A percentile compares a stretch with the other conserved stretches of the same genome.
These are phyloP conservation scores for Vitis rotundifolia DNA, from an alignment of 164 flowering plant genomes.

Conservation along the genomic window DNA sequence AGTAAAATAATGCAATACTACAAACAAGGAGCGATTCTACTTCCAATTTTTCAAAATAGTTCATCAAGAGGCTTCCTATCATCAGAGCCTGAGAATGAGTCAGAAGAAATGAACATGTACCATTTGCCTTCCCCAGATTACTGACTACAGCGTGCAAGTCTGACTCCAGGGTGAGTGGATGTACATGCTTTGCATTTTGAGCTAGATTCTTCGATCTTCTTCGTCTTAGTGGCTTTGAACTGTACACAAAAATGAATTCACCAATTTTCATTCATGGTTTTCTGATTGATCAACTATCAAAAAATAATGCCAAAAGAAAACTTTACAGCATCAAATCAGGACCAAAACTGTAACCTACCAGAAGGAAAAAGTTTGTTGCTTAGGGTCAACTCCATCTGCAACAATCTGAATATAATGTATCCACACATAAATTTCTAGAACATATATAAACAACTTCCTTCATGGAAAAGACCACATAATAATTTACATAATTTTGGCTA, in stretches of 20 bases:
- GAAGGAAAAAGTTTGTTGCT: slow-evolving; percentile 62
- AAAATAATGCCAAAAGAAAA: neutral
- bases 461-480: neutral
- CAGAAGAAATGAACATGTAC: slow-evolving; percentile 27
- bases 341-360: slow-evolving; percentile 41
- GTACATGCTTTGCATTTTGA: slow-evolving; percentile 48
- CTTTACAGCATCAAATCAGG: neutral
- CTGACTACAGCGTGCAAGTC: slow-evolving; percentile 32
- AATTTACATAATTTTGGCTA: neutral
- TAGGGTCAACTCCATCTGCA: slow-evolving; percentile 73
- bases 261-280: slow-evolving; percentile 1
- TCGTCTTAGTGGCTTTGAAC: slow-evolving; percentile 55
- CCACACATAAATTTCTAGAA: neutral
- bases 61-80: neutral
- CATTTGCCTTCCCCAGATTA: slow-evolving; percentile 49
- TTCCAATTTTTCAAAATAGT: neutral
- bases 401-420: slow-evolving; percentile 44
- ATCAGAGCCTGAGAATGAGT: slow-evolving; percentile 6
- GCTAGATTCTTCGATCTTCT: slow-evolving; percentile 32
- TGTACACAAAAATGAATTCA: slow-evolving; percentile 18
- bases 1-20: neutral
- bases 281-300: neutral
- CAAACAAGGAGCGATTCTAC: neutral
- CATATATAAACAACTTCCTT: neutral
- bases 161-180: slow-evolving; percentile 45